Evolutionary conservation across 371 early-diverging fungal genomes (phyloP).

Genomic region (Racocetra persica): DNA sequence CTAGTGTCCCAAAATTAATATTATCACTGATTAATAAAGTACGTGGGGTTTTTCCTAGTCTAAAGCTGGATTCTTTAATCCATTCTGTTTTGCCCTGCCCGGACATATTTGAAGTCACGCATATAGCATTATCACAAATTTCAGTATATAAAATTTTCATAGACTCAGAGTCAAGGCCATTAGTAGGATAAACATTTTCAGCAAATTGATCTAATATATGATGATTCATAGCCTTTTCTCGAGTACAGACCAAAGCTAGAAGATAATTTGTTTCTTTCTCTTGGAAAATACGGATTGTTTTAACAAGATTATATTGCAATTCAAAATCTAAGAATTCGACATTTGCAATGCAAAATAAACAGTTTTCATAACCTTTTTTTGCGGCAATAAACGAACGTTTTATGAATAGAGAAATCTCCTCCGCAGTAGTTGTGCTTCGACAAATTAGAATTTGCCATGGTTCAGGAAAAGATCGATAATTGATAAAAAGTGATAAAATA

Average conservation of each 20-base stretch:
- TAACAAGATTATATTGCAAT: conserved; percentile 34
- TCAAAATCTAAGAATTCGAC: conserved; percentile 33
- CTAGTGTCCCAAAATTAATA: background rate
- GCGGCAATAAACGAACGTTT: conserved; percentile 36
- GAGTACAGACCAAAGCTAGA: conserved; percentile 31
- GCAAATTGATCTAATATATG: conserved; percentile 43
- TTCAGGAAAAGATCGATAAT: conserved; percentile 31
- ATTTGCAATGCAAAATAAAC: conserved; percentile 37
- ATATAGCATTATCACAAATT: conserved; percentile 23
- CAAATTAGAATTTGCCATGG: conserved; percentile 41
- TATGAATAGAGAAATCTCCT: conserved; percentile 33
- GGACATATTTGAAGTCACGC: conserved; percentile 30
- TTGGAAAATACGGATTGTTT: background rate
- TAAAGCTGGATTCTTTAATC: conserved; percentile 6
- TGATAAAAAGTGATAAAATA: conserved; percentile 32
- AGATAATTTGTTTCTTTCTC: background rate
- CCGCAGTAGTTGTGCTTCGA: conserved; percentile 3
- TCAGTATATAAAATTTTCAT: conserved; percentile 11
- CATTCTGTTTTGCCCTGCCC: conserved; percentile 40
- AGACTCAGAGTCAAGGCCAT: background rate
- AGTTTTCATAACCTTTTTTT: conserved; percentile 5
- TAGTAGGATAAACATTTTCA: background rate
- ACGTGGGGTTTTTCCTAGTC: background rate
- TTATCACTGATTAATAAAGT: conserved; percentile 38
- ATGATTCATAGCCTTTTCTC: conserved; percentile 27